Conservation (phyloP, 306 rosid genomes). For the Cicer yamashitae region DNA sequence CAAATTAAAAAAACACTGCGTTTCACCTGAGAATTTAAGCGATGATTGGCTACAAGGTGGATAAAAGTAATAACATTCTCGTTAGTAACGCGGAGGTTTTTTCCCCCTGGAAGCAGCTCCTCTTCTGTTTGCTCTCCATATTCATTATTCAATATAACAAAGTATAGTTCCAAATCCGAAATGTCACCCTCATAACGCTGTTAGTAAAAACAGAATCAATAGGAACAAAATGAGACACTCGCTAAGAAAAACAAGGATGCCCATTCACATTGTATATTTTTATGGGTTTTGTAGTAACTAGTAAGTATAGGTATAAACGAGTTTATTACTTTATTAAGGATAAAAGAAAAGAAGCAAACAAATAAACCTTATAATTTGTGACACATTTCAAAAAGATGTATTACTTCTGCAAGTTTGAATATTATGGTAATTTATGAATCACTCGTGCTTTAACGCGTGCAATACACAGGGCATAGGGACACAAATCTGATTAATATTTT, state of each 20-base stretch:
- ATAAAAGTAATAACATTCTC: conserved; percentile 93
- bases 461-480: too few relatives aligned
- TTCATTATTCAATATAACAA: conserved; percentile 90
- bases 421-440: too few relatives aligned
- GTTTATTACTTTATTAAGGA: background rate
- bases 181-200: conserved; percentile 86
- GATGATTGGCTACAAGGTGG: conserved; percentile 98
- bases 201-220: conserved; percentile 40
- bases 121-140: conserved; percentile 98
- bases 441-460: too few relatives aligned
- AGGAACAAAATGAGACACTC: conserved; percentile 29
- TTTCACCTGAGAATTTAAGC: conserved; percentile 91
- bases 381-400: background rate
- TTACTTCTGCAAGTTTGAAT: too few relatives aligned
- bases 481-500: too few relatives aligned
- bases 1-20: conserved; percentile 18
- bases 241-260: conserved; percentile 5
- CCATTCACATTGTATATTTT: background rate
- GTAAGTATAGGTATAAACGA: background rate
- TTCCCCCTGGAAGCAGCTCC: conserved; percentile 88
- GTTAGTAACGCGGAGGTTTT: conserved; percentile 72
- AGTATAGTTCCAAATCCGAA: conserved; percentile 85
- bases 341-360: background rate
- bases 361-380: background rate
- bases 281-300: too few relatives aligned